Evolutionary conservation across 2,329 filamentous ascomycete species (phyloP).

Genomic region (Hypoxylon sp.): DNA sequence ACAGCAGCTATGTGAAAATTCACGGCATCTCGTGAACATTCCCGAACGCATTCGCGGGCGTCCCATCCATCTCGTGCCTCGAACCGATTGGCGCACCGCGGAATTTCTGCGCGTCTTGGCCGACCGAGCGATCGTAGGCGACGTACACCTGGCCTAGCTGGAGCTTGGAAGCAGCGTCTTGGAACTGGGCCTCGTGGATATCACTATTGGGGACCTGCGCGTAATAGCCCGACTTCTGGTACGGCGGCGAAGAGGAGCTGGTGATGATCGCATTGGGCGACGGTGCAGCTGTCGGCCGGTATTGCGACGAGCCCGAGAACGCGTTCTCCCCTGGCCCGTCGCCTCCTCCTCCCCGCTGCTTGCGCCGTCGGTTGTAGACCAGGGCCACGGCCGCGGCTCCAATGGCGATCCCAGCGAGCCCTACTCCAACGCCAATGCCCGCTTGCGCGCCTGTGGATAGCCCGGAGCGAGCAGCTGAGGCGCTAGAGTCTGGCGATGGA

Average conservation of each 20-base stretch:
- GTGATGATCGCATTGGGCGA: background rate
- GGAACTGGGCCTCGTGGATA: background rate
- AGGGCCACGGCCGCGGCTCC: constrained; percentile 10
- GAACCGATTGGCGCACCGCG: constrained; percentile 10
- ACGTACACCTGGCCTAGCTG: background rate
- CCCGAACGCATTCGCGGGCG: background rate
- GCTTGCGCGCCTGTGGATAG: constrained; percentile 25
- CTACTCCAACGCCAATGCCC: constrained; percentile 34
- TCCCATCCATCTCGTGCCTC: constrained; percentile 26
- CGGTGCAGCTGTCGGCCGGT: constrained; percentile 18
- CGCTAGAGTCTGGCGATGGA: constrained; percentile 16
- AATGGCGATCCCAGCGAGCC: constrained; percentile 21
- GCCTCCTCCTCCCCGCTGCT: constrained; percentile 2
- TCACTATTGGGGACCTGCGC: constrained; percentile 3
- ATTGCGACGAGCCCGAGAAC: constrained; percentile 25
- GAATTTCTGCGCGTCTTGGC: constrained; percentile 9
- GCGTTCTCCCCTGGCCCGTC: background rate
- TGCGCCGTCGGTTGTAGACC: constrained; percentile 12
- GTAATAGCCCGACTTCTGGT: constrained; percentile 8
- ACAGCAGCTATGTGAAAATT: background rate
- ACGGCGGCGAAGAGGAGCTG: constrained; percentile 4
- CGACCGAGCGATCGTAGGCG: background rate
- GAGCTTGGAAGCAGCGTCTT: background rate
- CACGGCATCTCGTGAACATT: constrained; percentile 13
- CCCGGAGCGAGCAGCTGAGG: constrained; percentile 1